Evolutionary conservation across 2,329 filamentous ascomycete genomes (phyloP), one percentile per base, ranked within the genome.

Genomic region (Aspergillus costaricaensis): DNA sequence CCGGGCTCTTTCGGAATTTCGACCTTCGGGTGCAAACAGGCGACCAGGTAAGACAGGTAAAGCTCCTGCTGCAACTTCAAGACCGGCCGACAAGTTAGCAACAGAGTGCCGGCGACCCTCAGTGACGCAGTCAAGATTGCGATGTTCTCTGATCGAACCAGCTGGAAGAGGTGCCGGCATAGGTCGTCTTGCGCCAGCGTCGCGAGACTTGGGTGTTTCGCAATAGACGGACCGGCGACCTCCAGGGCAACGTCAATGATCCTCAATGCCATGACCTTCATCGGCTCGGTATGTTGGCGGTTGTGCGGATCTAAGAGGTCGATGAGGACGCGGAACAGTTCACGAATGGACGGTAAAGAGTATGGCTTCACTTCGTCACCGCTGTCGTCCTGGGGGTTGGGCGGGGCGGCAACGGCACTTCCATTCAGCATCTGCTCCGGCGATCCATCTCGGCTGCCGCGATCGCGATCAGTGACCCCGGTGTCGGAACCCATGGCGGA

Each of bases 191-290:
- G 92, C 0, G 95, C 95, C 58, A 99, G 85, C 4, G 85, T 87
- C 10, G 94, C 93, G 55, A 99, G 81, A 60, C 90, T 91, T 5
- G 94, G 93, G 74, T 99, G 95, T 64, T 91, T 90, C 52, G 93
- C 91, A 72, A 99, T 97, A 7, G 93, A 96, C 4, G 95, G 94
- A 0, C 95, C 95, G 1, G 95, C 92, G 60, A 99, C 94, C 77
- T 99, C 95, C 21, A 99, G 85, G 1, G 95, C 95, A 48, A 99
- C 95, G 74, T 99, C 95, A 58, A 99, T 95, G 65, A 99, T 98
- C 47, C 95, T 88, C 66, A 99, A 80, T 17, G 95, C 95, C 93
- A 99, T 99, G 43, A 99, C 92, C 68, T 94, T 87, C 89, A 98
- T 95, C 1, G 91, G 89, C 72, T 99, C 95, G 2, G 92, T 96